Base-by-base conservation (phyloP, 805 yeast species). In the Wickerhamomyces mucosus region DNA sequence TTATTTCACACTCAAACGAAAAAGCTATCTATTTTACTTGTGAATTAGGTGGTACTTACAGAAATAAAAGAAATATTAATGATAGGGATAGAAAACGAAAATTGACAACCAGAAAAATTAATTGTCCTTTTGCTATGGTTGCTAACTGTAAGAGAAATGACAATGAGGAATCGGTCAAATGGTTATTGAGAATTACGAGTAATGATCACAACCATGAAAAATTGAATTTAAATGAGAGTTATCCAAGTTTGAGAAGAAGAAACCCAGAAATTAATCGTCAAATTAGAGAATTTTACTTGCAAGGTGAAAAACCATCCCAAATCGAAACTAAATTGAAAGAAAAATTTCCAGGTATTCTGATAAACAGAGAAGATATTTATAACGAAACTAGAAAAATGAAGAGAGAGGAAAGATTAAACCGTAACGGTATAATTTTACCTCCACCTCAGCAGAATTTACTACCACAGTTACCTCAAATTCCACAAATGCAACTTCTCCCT, bases 331-430 rank as follows among this genome's bases (percentile, higher is more conserved):
- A 44, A 7, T 28, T 50, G 26, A 50, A 50, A 32, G 37, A 39
- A 10, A 44, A 32, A 25, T 50, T 48, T 33, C 42, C 44, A 36
- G 45, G 37, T 21, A 50, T 50, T 15, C 21, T 45, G 27, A 50
- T 50, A 39, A 50, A 50, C 31, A 45, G 55, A 34, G 55, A 50
- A 32, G 55, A 50, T 21, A 50, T 50, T 25, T 50, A 50, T 31
- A 50, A 50, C 33, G 55, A 50, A 38, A 50, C 55, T 1, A 46
- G 55, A 48, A 50, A 50, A 42, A 50, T 50, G 55, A 50, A 50
- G 28, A 42, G 55, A 29, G 55, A 50, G 31, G 55, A 50, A 29
- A 48, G 43, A 32, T 26, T 35, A 20, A 50, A 43, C 22, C 19
- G 7, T 18, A 14, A 20, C 15, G 31, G 34, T 12, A 35, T 29